Evolutionary conservation across 208 protist species (phyloP).

Genomic region (Trypanosoma scelopori): DNA sequence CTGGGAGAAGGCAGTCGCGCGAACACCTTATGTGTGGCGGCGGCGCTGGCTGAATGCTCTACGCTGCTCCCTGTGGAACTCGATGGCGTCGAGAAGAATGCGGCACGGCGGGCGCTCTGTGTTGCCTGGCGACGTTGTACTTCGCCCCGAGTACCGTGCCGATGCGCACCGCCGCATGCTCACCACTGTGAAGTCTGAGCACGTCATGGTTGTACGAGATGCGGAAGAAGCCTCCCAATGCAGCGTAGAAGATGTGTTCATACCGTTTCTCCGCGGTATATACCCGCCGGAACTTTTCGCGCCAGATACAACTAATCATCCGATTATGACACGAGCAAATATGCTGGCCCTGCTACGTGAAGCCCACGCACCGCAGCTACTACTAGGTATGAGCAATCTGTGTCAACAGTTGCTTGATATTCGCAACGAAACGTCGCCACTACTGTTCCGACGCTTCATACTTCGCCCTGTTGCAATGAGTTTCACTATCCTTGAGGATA

Average conservation of each 20-base stretch:
- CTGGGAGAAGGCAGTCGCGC: slow-evolving; percentile 56
- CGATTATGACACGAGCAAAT: slow-evolving; percentile 63
- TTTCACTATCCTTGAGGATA: slow-evolving; percentile 78
- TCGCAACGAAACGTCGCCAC: slow-evolving; percentile 43
- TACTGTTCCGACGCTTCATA: slow-evolving; percentile 80
- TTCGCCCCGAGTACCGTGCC: slow-evolving; percentile 53
- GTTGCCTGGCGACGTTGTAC: slow-evolving; percentile 71
- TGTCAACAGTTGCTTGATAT: slow-evolving; percentile 61
- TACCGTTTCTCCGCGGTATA: slow-evolving; percentile 79
- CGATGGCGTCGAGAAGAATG: slow-evolving; percentile 72
- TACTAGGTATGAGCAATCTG: slow-evolving; percentile 64
- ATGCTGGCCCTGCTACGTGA: slow-evolving; percentile 64
- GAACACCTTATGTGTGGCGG: slow-evolving; percentile 72
- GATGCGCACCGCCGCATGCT: slow-evolving; percentile 60
- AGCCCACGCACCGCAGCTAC: slow-evolving; percentile 61
- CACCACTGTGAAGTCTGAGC: slow-evolving; percentile 72
- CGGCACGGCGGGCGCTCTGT: slow-evolving; percentile 33
- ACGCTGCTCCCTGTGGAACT: slow-evolving; percentile 77
- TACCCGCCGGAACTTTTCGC: slow-evolving; percentile 70
- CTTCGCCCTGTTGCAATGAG: slow-evolving; percentile 59
- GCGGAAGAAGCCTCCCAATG: slow-evolving; percentile 43
- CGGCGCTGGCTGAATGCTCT: slow-evolving; percentile 81
- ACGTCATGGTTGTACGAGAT: slow-evolving; percentile 62
- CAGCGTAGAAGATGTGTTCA: slow-evolving; percentile 72
- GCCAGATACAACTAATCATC: slow-evolving; percentile 53